phyloP scores from a whole-genome alignment of 495 filamentous ascomycete species.

The Podospora sp. region DNA sequence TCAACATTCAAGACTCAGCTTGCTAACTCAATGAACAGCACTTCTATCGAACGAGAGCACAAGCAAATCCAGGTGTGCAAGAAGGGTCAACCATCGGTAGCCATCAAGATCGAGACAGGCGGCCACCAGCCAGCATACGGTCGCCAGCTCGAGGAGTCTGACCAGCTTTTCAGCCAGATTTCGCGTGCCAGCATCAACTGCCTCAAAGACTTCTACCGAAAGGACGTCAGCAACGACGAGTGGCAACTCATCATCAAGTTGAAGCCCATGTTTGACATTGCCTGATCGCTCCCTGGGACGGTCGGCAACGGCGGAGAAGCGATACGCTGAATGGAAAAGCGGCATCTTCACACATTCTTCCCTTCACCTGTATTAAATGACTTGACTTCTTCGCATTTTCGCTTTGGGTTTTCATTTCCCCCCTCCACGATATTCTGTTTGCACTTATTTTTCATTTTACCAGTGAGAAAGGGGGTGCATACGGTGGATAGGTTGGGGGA shows the following conservation, averaged over 20 bases:
- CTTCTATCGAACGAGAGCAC: constrained; percentile 96
- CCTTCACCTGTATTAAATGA: not conserved
- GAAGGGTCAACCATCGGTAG: constrained; percentile 93
- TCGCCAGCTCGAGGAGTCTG: constrained; percentile 92
- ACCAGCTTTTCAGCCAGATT: constrained; percentile 84
- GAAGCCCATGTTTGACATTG: constrained; percentile 90
- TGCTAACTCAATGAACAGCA: constrained; percentile 50
- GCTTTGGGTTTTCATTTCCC: not conserved
- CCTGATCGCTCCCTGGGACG: constrained; percentile 5
- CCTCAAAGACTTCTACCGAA: constrained; percentile 92
- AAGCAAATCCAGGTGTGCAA: constrained; percentile 90
- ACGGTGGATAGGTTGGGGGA: not conserved
- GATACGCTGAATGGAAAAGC: not conserved
- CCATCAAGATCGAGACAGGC: constrained; percentile 94
- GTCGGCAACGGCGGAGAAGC: not conserved
- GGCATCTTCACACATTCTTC: not conserved
- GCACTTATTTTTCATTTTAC: not conserved
- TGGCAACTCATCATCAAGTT: constrained; percentile 91
- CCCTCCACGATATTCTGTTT: not conserved
- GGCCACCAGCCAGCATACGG: constrained; percentile 94
- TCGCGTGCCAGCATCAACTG: constrained; percentile 87
- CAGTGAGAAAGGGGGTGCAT: not conserved
- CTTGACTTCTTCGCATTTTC: constrained; percentile 10
- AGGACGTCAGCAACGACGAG: constrained; percentile 90
- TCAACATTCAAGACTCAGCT: constrained; percentile 2